These are phyloP conservation scores for Emericellopsis cladophorae DNA, from an alignment of 2,329 filamentous ascomycete species.

Conservation along the genomic window DNA sequence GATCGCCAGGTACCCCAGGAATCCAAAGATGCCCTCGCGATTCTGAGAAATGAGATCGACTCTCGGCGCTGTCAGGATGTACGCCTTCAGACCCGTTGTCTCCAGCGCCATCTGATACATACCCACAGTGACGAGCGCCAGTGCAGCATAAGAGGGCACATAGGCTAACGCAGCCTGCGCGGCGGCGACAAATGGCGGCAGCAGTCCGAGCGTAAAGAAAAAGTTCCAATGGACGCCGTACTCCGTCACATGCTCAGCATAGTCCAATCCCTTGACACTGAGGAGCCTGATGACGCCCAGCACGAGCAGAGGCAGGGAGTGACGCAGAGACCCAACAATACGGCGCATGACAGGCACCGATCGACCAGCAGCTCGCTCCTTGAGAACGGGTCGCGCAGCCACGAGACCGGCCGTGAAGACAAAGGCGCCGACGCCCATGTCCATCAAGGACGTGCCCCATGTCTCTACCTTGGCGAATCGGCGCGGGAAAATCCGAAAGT, in stretches of 20 bases:
- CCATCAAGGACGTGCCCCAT: conserved; percentile 99
- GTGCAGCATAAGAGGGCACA: conserved; percentile 63
- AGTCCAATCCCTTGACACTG: conserved; percentile 88
- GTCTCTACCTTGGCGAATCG: conserved; percentile 97
- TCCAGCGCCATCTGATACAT: conserved; percentile 68
- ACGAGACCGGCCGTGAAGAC: conserved; percentile 90
- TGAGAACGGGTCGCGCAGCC: conserved; percentile 70
- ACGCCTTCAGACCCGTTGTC: conserved; percentile 65
- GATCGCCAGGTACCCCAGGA: conserved; percentile 85
- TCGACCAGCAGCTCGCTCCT: conserved; percentile 42
- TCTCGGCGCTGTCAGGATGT: conserved; percentile 71
- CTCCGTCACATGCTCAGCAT: conserved; percentile 92
- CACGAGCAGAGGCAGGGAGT: conserved; percentile 70
- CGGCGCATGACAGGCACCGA: conserved; percentile 39
- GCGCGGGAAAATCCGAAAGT: conserved; percentile 85
- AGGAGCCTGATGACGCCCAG: conserved; percentile 72
- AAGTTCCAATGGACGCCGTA: conserved; percentile 99
- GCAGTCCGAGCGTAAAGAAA: conserved; percentile 85
- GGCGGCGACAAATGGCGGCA: conserved; percentile 79
- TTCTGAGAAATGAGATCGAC: conserved; percentile 77
- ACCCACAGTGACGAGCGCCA: conserved; percentile 57
- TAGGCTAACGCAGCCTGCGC: conserved; percentile 61
- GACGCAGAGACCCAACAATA: conserved; percentile 56
- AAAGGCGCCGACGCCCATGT: conserved; percentile 92
- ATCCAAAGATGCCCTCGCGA: conserved; percentile 89